A percentile compares a stretch with the other conserved stretches of the same genome.
These are phyloP conservation scores for Coniella lustricola DNA, from an alignment of 2,329 filamentous ascomycete species.

Conservation along the genomic window DNA sequence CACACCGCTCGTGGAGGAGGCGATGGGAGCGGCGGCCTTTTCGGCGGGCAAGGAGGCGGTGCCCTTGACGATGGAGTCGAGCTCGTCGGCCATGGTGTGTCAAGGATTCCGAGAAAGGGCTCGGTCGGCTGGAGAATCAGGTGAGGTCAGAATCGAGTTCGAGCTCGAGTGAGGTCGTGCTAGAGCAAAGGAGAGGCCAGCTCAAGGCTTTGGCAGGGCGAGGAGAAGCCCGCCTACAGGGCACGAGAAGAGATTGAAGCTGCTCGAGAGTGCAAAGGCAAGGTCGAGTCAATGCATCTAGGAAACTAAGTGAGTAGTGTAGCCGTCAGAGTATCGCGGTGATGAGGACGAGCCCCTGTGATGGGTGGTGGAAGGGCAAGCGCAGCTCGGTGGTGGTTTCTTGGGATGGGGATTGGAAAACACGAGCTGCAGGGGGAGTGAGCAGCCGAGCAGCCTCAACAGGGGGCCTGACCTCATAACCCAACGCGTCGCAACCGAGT, in stretches of 20 bases:
- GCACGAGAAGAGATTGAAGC: background rate
- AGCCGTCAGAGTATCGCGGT: too few relatives aligned
- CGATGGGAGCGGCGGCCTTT: slow-evolving; percentile 35
- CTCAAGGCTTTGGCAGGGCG: background rate
- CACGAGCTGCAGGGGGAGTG: too few relatives aligned
- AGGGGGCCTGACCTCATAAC: too few relatives aligned
- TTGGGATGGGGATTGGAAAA: too few relatives aligned
- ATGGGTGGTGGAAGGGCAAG: too few relatives aligned
- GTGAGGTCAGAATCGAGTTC: background rate
- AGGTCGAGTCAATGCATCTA: too few relatives aligned
- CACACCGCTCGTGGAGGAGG: slow-evolving; percentile 37
- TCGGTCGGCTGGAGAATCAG: background rate
- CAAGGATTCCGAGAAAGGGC: background rate
- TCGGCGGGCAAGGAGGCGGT: slow-evolving; percentile 58
- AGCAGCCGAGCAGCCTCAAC: too few relatives aligned
- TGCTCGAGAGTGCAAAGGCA: too few relatives aligned
- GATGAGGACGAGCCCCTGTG: too few relatives aligned
- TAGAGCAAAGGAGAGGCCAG: background rate
- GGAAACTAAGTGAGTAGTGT: too few relatives aligned
- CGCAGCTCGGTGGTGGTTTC: too few relatives aligned
- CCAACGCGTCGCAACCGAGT: too few relatives aligned
- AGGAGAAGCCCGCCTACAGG: background rate
- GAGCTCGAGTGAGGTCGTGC: background rate
- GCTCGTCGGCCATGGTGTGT: slow-evolving; percentile 51
- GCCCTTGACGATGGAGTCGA: slow-evolving; percentile 91